phyloP scores from a whole-genome alignment of 345 rosid genomes.

The Kandelia obovata region DNA sequence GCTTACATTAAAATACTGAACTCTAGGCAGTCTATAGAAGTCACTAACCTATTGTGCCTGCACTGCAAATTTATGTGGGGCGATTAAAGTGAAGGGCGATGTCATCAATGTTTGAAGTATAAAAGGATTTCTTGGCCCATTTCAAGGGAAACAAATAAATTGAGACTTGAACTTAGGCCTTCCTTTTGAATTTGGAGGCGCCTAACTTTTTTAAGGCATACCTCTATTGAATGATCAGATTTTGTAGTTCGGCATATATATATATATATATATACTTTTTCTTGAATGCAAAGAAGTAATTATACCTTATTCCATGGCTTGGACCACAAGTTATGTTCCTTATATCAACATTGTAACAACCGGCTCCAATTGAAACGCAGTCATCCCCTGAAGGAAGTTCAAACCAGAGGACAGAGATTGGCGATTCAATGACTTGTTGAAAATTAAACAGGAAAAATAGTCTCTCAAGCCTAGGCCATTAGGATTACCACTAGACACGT shows the following conservation, averaged over 20 bases:
- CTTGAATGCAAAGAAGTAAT: background rate
- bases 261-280: background rate
- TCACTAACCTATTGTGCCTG: no score
- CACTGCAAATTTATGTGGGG: no score
- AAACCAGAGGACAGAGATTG: background rate
- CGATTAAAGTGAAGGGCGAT: background rate
- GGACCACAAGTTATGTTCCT: slow-evolving; percentile 35
- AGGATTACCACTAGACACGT: slow-evolving; percentile 21
- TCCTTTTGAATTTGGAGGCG: background rate
- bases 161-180: slow-evolving; percentile 4
- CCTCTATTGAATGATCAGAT: no score
- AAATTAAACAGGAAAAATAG: background rate
- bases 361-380: slow-evolving; percentile 35
- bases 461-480: no score
- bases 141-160: slow-evolving; percentile 6
- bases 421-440: background rate
- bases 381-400: slow-evolving; percentile 32
- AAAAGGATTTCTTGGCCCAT: background rate
- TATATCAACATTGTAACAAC: slow-evolving; percentile 31
- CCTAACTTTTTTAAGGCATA: background rate
- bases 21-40: no score
- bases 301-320: slow-evolving; percentile 36
- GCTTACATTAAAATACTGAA: no score
- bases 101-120: slow-evolving; percentile 1
- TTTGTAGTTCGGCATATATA: background rate